Evolutionary conservation across 495 filamentous ascomycete species (phyloP), one percentile per base, ranked within the genome.

Genomic region (Lasiosphaeria miniovina): DNA sequence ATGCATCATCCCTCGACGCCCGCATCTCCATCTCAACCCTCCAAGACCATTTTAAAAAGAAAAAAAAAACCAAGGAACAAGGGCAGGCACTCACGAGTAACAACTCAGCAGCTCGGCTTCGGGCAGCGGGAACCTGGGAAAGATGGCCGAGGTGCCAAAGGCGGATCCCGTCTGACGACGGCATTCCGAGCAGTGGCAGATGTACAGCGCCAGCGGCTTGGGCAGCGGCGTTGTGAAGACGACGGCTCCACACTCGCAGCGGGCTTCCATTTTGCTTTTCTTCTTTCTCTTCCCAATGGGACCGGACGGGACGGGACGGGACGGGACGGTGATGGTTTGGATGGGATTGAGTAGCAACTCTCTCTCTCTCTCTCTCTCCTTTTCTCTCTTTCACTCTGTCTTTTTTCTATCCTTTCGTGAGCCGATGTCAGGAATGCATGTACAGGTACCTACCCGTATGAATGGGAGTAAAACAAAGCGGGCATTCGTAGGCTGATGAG

Each of bases 101-200:
- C 71, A 75, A 48, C 71, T 74, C 61, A 82, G 60, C 57, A 77
- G 52, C 17, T 77, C 74, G 12, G 64, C 63, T 6, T 60, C 58
- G 2, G 81, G 82, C 43, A 87, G 69, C 17, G 74, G 64, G 52
- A 88, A 88, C 12, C 71, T 68, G 6, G 85, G 86, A 66, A 90
- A 90, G 62, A 86, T 85, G 55, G 86, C 86, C 33, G 81, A 84
- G 52, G 84, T 81, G 33, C 87, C 86, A 65, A 86, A 88, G n/a
- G 86, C 85, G 14, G 84, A 85, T 54, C 82, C 79, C 51, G 85
- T 82, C 72, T 90, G 87, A 57, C 81, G 80, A 35, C 81, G 83
- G 69, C 87, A 90, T 62, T 87, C 80, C 41, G 75, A 69, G 70
- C 87, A 90, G 73, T 90, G 87, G 73, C 87, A 90, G 66, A 87